Base-by-base conservation (phyloP, 1,284 basidiomycete species). In the Agroathelia rolfsii region DNA sequence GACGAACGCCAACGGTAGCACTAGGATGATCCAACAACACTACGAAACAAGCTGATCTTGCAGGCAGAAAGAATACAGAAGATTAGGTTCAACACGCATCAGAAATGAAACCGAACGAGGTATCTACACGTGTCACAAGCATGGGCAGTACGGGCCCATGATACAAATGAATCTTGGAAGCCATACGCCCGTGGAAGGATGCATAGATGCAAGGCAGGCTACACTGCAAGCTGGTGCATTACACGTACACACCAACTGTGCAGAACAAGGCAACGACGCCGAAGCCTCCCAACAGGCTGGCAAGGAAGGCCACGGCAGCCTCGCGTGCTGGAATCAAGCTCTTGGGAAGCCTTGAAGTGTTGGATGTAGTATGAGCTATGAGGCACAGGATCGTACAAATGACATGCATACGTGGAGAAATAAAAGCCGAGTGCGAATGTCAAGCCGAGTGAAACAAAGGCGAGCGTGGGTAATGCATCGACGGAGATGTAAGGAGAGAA, bases 231-330 rank as follows among this genome's bases (percentile, higher is more conserved):
- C n/a, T n/a, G n/a, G n/a, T n/a, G n/a, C 36, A 30, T 55, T 76
- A 92, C 48, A 90, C 77, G 62, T 89, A 81, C 39, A 93, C 88
- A 35, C 88, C 88, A 36, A 71, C 79, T 22, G 74, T 76, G 62
- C 84, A 88, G 59, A 90, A 92, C 37, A 92, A 69, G 26, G 86
- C 80, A 29, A 92, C 84, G 41, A 87, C 71, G 38, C 88, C 88
- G 44, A 86, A 81, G 11, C 88, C 87, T 22, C 78, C 83, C 21
- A 92, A 72, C 24, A 73, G 44, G 51, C 85, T 88, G 14, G 86
- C 87, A 8, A 73, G 56, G 29, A 73, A 55, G 1, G 82, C 82
- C 18, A 87, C 74, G 9, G 63, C 64, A 6, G 74, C 50, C 55
- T 92, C 87, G 34, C 72, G 69, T 35, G 75, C 41, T n/a, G 83